These are phyloP conservation scores for Thelephora terrestris DNA, from an alignment of 1,284 basidiomycete species.

Conservation along the genomic window DNA sequence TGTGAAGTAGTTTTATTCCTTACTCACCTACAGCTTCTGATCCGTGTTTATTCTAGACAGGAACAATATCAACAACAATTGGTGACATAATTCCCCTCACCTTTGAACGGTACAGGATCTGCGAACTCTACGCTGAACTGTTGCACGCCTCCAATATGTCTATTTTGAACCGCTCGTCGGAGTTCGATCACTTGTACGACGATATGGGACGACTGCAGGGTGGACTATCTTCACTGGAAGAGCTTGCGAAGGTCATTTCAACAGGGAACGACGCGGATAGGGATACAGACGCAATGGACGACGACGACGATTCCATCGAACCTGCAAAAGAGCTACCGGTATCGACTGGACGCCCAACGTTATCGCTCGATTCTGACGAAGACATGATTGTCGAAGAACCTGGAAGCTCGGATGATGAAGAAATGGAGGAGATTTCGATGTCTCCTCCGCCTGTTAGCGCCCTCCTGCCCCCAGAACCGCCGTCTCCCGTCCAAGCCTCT, in stretches of 20 bases:
- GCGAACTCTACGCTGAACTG: slow-evolving; percentile 95
- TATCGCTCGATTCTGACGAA: slow-evolving; percentile 61
- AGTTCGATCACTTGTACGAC: slow-evolving; percentile 69
- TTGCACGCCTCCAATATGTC: slow-evolving; percentile 99
- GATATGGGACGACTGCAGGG: slow-evolving; percentile 70
- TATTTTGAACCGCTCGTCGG: slow-evolving; percentile 74
- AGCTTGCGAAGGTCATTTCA: slow-evolving; percentile 72
- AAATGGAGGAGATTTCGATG: slow-evolving; percentile 71
- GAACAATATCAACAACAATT: slow-evolving; percentile 60
- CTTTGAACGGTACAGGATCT: slow-evolving; percentile 93
- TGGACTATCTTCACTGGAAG: slow-evolving; percentile 72
- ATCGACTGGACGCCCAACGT: slow-evolving; percentile 33
- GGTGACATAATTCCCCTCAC: slow-evolving; percentile 76
- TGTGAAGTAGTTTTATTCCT: slow-evolving; percentile 33
- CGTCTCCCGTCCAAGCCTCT: slow-evolving; percentile 13
- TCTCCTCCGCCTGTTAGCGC: slow-evolving; percentile 37
- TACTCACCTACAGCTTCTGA: slow-evolving; percentile 3
- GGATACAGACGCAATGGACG: slow-evolving; percentile 45
- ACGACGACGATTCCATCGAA: slow-evolving; percentile 52
- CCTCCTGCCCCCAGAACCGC: slow-evolving; percentile 13
- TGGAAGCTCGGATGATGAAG: slow-evolving; percentile 61
- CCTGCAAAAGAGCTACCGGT: slow-evolving; percentile 69
- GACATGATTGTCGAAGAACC: slow-evolving; percentile 61
- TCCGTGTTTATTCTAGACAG: slow-evolving; percentile 31
- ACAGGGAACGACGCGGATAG: slow-evolving; percentile 44